Evolutionary conservation across 1,284 basidiomycete species (phyloP), one percentile per base, ranked within the genome.

Genomic region (Cerioporus squamosus): DNA sequence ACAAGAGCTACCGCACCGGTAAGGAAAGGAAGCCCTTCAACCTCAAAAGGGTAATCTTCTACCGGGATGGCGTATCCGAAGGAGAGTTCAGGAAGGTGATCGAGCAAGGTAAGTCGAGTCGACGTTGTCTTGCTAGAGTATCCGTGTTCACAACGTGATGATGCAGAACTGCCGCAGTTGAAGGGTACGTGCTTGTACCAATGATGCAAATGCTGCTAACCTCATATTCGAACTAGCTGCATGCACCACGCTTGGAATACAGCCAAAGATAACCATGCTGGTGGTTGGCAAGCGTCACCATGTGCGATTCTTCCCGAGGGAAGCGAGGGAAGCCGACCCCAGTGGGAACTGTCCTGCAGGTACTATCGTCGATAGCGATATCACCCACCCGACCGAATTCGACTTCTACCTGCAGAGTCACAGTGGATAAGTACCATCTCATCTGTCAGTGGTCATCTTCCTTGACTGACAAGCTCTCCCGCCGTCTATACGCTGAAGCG

Each of bases 331-430:
- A 23, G 83, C 75, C 2, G 90, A 91, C 65, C 77, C 76, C 58
- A 86, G 82, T 61, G 90, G 89, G 1, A 92, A 93, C 65, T 91
- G 87, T 64, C 83, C 79, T 5, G 87, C 90, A 0, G 91, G 91
- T 20, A 90, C 88, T 2, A 87, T 92, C 9, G 82, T 93, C n/a
- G 90, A 93, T 67, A 76, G 78, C 29, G 87, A 88, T 8, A 81
- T 92, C 23, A 79, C 82, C 1, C 87, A 91, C 66, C 90, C 90
- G 0, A 81, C 84, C 1, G 90, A 92, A 66, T 90, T 90, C 52
- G 92, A 94, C 66, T 94, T 90, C 70, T 94, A 93, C 66, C 77
- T 92, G 1, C 87, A 90, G 69, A 85, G 84, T 55, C 92, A 94
- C 62, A 90, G 84, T 42, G 90, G 85, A 65, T 67, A 62, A 64